phyloP scores from a whole-genome alignment of 2,329 filamentous ascomycete genomes.

The Calonectria leucothoes region DNA sequence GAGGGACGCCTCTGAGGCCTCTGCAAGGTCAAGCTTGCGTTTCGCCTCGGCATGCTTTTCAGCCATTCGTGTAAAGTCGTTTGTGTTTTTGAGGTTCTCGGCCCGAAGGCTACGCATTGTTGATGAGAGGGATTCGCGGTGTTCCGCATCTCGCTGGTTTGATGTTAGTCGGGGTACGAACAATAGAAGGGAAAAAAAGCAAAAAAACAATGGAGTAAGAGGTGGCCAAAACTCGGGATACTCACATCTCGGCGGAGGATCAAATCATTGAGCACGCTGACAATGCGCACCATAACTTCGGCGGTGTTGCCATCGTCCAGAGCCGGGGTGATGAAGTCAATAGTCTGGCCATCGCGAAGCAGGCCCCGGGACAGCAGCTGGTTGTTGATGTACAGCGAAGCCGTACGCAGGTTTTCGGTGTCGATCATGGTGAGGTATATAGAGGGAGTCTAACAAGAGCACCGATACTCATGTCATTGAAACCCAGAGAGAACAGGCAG shows the following conservation, averaged over 20 bases:
- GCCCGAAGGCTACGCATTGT: constrained; percentile 81
- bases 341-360: constrained; percentile 74
- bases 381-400: constrained; percentile 80
- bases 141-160: constrained; percentile 83
- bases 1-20: constrained; percentile 78
- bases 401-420: constrained; percentile 72
- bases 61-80: constrained; percentile 71
- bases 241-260: constrained; percentile 88
- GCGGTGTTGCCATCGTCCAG: constrained; percentile 65
- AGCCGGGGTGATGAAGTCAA: constrained; percentile 85
- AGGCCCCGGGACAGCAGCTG: constrained; percentile 75
- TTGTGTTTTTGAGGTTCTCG: constrained; percentile 79
- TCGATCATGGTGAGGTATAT: constrained; percentile 60
- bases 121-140: constrained; percentile 84
- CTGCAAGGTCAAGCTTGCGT: constrained; percentile 67
- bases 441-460: constrained; percentile 21
- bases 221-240: neutral
- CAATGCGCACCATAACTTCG: constrained; percentile 84
- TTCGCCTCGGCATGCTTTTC: constrained; percentile 67
- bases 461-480: constrained; percentile 37
- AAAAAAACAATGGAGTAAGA: neutral
- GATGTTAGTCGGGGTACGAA: constrained; percentile 26
- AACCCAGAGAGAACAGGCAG: constrained; percentile 2
- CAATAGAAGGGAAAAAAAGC: neutral
- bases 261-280: constrained; percentile 93